Evolutionary conservation across 495 filamentous ascomycete genomes (phyloP).

Genomic region (Aspergillus campestris): DNA sequence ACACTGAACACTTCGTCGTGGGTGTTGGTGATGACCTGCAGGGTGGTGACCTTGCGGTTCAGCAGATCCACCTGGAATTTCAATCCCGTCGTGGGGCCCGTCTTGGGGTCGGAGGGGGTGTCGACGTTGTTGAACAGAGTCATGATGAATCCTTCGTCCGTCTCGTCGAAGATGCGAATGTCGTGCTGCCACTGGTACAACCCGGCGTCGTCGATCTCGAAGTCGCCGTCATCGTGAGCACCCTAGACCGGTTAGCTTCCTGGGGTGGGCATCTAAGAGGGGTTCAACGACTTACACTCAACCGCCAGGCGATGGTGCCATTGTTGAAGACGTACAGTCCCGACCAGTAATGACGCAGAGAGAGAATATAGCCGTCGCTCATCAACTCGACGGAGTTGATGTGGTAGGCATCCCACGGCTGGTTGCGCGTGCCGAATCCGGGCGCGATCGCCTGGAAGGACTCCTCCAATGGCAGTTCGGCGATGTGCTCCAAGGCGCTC

Average conservation of each 20-base stretch:
- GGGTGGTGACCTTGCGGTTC: conserved; percentile 28
- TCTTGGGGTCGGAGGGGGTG: conserved; percentile 14
- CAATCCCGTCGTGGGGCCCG: conserved; percentile 24
- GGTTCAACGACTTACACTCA: conserved; percentile 13
- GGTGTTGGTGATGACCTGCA: conserved; percentile 24
- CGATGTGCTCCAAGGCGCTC: conserved; percentile 22
- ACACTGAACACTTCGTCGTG: conserved; percentile 30
- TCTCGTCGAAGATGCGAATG: conserved; percentile 30
- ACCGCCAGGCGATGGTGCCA: conserved; percentile 32
- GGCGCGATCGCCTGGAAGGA: conserved; percentile 14
- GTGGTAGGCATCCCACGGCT: conserved; percentile 34
- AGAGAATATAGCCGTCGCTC: conserved; percentile 32
- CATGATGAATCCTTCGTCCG: conserved; percentile 18
- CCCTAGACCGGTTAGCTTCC: conserved; percentile 14
- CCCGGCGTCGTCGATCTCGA: conserved; percentile 27
- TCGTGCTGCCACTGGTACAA: conserved; percentile 41
- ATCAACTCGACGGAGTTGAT: conserved; percentile 31
- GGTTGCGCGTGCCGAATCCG: conserved; percentile 17
- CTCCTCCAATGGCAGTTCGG: conserved; percentile 14
- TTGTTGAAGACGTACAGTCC: conserved; percentile 27
- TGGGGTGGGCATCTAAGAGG: background rate
- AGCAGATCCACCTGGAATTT: conserved; percentile 33
- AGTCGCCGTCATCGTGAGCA: conserved; percentile 34
- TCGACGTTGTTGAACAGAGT: conserved; percentile 32
- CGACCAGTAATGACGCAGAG: conserved; percentile 26